phyloP scores from a whole-genome alignment of 1,284 basidiomycete genomes.

The Trametes polyzona region DNA sequence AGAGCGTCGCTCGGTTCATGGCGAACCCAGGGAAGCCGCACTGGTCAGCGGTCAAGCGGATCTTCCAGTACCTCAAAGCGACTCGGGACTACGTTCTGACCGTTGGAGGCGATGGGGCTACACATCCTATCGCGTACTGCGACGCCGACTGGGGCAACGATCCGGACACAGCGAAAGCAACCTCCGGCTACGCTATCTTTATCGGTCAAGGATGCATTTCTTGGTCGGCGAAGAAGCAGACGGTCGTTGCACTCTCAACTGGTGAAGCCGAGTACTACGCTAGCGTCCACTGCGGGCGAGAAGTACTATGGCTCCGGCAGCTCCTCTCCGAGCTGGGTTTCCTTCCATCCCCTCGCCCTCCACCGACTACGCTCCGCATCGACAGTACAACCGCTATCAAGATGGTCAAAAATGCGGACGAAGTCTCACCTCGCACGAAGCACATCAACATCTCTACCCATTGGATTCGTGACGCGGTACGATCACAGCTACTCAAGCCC shows the following conservation, averaged over 20 bases:
- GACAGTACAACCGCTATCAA: slow-evolving; percentile 7
- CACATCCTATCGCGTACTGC: slow-evolving; percentile 33
- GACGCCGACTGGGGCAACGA: slow-evolving; percentile 38
- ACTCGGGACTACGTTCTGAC: slow-evolving; percentile 17
- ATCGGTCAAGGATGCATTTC: slow-evolving; percentile 36
- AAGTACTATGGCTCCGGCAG: slow-evolving; percentile 4
- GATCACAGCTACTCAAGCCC: neutral
- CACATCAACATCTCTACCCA: slow-evolving; percentile 8
- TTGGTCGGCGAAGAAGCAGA: slow-evolving; percentile 45
- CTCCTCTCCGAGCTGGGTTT: slow-evolving; percentile 37
- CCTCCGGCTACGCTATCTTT: slow-evolving; percentile 1
- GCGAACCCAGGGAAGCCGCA: slow-evolving; percentile 21
- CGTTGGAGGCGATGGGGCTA: neutral
- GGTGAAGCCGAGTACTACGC: slow-evolving; percentile 32
- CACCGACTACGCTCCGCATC: neutral
- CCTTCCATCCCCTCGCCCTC: slow-evolving; percentile 34
- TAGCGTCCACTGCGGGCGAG: neutral
- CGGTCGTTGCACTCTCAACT: slow-evolving; percentile 26
- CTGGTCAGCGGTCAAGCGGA: slow-evolving; percentile 25
- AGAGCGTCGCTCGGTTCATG: slow-evolving; percentile 13
- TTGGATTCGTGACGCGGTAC: slow-evolving; percentile 6
- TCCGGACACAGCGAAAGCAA: slow-evolving; percentile 14
- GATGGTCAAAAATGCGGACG: slow-evolving; percentile 4
- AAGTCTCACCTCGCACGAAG: slow-evolving; percentile 4
- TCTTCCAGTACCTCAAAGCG: slow-evolving; percentile 30